Conservation (phyloP, 441 rosid species). For the Populus hybrid region DNA sequence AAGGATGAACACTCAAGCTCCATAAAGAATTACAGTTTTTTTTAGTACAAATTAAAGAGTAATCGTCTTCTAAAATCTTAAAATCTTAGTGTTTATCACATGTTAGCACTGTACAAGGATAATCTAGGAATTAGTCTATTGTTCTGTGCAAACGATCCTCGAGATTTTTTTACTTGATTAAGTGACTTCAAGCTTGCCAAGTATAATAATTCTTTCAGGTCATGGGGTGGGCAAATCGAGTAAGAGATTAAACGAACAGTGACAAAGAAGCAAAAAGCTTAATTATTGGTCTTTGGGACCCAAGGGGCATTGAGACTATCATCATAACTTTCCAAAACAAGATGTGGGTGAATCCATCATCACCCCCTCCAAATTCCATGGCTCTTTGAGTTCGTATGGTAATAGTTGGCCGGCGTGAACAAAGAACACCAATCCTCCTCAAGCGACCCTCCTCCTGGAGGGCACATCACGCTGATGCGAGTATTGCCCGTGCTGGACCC, state of each 20-base stretch:
- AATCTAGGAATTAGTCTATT: background rate
- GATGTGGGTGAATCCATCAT: conserved; percentile 24
- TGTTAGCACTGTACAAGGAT: background rate
- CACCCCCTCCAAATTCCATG: background rate
- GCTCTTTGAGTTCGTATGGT: background rate
- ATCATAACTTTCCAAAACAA: conserved; percentile 4
- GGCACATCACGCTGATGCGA: conserved; percentile 35
- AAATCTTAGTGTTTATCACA: background rate
- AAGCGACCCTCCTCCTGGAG: background rate
- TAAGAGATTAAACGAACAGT: background rate
- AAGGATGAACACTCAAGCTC: too few relatives aligned
- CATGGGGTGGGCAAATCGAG: background rate
- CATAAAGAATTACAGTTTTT: too few relatives aligned
- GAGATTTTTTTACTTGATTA: background rate
- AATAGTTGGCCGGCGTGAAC: background rate
- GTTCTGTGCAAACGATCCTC: background rate
- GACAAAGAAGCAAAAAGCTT: background rate
- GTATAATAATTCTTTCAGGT: background rate
- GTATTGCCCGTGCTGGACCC: conserved; percentile 20
- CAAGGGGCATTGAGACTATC: background rate
- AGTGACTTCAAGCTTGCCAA: background rate
- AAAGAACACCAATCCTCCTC: background rate
- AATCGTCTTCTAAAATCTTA: background rate
- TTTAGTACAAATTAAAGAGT: too few relatives aligned
- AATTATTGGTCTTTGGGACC: conserved; percentile 4